A percentile compares a stretch with the other conserved stretches of the same genome.
Evolutionary conservation across 352 stramenopile species (phyloP).

Genomic region (Phytophthora niederhauseri): DNA sequence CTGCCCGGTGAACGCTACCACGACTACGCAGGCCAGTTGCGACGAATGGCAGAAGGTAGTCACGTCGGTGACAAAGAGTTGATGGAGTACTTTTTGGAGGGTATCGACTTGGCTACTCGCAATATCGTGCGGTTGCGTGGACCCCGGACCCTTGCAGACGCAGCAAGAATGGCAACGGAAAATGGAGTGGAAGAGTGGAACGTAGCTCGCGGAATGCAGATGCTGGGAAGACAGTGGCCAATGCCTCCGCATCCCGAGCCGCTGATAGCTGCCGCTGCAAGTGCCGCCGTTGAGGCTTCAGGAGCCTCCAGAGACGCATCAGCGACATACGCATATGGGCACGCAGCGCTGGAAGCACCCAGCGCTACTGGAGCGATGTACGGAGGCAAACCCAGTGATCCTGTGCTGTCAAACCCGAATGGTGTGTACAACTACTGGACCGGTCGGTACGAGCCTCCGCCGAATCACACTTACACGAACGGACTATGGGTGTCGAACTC

Average conservation of each 20-base stretch:
- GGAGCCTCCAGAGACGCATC: neutral
- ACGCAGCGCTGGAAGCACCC: neutral
- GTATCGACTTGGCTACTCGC: neutral
- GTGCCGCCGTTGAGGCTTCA: neutral
- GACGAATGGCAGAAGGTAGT: neutral
- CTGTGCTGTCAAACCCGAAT: too few relatives aligned
- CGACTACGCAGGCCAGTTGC: neutral
- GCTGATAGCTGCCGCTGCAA: neutral
- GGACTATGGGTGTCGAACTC: neutral
- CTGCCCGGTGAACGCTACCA: neutral
- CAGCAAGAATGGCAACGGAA: neutral
- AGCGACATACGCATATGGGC: neutral
- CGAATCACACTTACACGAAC: neutral
- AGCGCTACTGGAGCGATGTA: neutral
- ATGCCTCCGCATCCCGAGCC: neutral
- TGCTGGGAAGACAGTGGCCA: neutral
- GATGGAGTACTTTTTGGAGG: neutral
- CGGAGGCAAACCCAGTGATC: neutral
- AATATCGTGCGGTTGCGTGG: neutral
- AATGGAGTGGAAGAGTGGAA: neutral
- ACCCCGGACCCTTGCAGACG: neutral
- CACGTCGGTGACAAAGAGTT: neutral
- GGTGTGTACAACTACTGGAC: too few relatives aligned
- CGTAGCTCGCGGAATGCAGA: neutral
- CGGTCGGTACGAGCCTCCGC: too few relatives aligned